Conservation (phyloP, 2,329 filamentous ascomycete genomes). For the Taxawa tesnikishii region DNA sequence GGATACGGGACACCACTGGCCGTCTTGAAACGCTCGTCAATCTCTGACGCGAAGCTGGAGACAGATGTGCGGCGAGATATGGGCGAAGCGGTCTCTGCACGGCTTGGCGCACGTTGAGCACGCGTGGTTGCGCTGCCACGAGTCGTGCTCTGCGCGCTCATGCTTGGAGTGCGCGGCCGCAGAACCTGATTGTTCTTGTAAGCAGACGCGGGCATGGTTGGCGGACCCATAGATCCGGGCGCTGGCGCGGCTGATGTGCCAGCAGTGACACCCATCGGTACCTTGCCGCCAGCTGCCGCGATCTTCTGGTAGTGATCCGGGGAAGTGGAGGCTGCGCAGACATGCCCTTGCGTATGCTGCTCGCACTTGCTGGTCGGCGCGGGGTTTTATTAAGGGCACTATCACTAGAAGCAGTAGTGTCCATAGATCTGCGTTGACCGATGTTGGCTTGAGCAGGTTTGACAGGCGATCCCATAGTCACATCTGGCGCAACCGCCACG, state of each 20-base stretch:
- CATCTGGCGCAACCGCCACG: constrained; percentile 16
- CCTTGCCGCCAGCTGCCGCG: constrained; percentile 55
- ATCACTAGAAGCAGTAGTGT: constrained; percentile 5
- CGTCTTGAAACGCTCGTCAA: constrained; percentile 80
- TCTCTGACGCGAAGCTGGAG: constrained; percentile 88
- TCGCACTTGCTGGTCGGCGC: constrained; percentile 58
- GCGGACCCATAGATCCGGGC: constrained; percentile 62
- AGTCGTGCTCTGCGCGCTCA: constrained; percentile 11
- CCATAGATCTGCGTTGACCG: constrained; percentile 9
- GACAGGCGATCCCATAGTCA: constrained; percentile 5
- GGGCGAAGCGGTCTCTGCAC: constrained; percentile 35
- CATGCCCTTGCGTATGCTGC: constrained; percentile 46
- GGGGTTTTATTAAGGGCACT: constrained; percentile 15
- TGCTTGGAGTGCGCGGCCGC: constrained; percentile 22
- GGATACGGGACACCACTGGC: constrained; percentile 42
- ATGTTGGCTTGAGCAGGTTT: constrained; percentile 9
- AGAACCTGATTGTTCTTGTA: constrained; percentile 29
- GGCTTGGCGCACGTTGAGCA: constrained; percentile 30
- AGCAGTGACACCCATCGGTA: constrained; percentile 24
- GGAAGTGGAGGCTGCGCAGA: constrained; percentile 60
- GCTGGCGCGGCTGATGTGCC: constrained; percentile 20
- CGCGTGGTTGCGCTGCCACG: constrained; percentile 46
- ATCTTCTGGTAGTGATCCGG: constrained; percentile 74
- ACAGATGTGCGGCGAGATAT: constrained; percentile 64
- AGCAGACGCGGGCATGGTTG: constrained; percentile 69